Conservation (phyloP, 805 yeast species). For the Metschnikowia colocasiae region DNA sequence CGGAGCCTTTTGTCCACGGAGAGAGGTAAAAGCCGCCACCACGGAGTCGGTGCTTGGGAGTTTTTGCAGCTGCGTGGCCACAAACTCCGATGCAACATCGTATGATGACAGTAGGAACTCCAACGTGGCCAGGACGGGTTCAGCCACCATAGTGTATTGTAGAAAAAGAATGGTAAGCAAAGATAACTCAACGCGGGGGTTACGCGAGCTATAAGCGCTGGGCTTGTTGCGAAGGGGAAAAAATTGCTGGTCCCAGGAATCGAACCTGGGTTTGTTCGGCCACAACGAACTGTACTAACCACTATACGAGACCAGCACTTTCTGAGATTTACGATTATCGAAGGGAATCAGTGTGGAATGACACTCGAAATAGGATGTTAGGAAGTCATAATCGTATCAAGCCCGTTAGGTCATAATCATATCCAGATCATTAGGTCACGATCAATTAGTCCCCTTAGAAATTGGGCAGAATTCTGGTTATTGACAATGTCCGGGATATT, state of each 20-base stretch:
- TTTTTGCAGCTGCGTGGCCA: conserved; percentile 24
- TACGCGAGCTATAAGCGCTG: background rate
- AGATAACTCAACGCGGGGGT: background rate
- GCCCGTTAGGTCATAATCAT: no score
- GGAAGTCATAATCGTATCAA: no score
- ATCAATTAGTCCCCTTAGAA: no score
- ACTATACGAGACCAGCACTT: conserved; percentile 51
- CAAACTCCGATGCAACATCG: conserved; percentile 19
- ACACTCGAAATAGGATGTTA: no score
- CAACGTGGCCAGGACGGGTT: conserved; percentile 40
- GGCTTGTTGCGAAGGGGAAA: conserved; percentile 13
- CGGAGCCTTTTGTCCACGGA: conserved; percentile 1
- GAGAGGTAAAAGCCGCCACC: conserved; percentile 4
- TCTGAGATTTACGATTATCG: no score
- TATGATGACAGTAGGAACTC: conserved; percentile 25
- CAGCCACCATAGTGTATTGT: conserved; percentile 39
- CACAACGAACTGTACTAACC: conserved; percentile 49
- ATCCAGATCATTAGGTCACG: no score
- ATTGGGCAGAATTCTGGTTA: no score
- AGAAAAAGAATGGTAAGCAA: background rate
- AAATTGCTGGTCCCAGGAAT: conserved; percentile 48
- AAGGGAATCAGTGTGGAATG: no score
- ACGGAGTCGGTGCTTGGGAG: conserved; percentile 18
- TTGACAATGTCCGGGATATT: no score
- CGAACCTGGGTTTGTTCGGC: conserved; percentile 51